Base-by-base conservation (phyloP, 257 asterid species). In the Jacaranda copaia region DNA sequence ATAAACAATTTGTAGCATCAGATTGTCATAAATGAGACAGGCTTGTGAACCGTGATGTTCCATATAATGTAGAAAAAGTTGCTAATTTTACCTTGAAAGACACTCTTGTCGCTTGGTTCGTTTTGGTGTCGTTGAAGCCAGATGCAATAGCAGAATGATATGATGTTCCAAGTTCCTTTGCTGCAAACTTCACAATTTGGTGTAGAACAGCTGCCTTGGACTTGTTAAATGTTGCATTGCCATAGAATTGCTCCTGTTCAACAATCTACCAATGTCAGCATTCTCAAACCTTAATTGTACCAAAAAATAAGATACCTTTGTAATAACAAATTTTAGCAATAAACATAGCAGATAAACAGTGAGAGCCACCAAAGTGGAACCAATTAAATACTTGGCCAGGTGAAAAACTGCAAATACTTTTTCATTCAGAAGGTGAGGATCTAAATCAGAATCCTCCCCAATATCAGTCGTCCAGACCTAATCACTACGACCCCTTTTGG, bases 51-150 rank as follows among this genome's bases (percentile, higher is more conserved):
- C 46, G 5, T 3, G 46, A 3, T 42, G 32, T 25, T 25, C 32
- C 2, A 25, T 25, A 25, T 25, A 12, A 58, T 20, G 40, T 9
- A 25, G 0, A 25, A 62, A 62, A 60, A 2, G 5, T 5, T 5
- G 15, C 4, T 25, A 0, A 8, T n/a, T 16, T 52, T 82, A 95
- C 99, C 99, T 91, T 91, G 92, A 93, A 96, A 71, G 96, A 79
- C 77, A 83, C 69, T 81, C 98, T 82, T 9, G 98, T 89, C 15
- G 89, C 91, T 0, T 42, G 85, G 69, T 93, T 94, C 3, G 95
- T 89, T 72, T 66, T 80, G 57, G 77, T 40, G 82, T 91, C 87
- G 4, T 35, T 78, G 83, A 90, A 93, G 49, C 97, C 97, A 11
- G 84, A 78, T 76, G 68, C 74, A 42, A 96, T 68, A 5, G 84